Evolutionary conservation across 179 eudicot genomes (phyloP).

Genomic region (Camellia oleifera): DNA sequence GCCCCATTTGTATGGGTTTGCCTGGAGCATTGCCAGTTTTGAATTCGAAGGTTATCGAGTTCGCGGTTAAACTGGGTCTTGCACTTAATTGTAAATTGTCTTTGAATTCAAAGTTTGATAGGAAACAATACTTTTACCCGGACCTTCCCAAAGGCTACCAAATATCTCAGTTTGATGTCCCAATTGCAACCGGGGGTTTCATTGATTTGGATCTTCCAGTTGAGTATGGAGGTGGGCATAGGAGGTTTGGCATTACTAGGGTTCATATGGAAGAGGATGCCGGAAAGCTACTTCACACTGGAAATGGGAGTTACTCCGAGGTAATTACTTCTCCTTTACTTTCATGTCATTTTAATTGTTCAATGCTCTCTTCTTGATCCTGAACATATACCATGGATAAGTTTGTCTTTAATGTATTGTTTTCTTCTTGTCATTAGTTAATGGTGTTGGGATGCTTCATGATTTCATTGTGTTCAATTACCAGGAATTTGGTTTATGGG

Average conservation of each 20-base stretch:
- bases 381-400: not conserved
- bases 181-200: slow-evolving; percentile 76
- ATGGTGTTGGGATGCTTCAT: not conserved
- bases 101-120: slow-evolving; percentile 77
- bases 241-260: slow-evolving; percentile 84
- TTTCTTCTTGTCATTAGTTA: not conserved
- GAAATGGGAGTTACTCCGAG: slow-evolving; percentile 76
- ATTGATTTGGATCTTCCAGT: slow-evolving; percentile 87
- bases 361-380: not conserved
- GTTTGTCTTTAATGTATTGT: not conserved
- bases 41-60: slow-evolving; percentile 82
- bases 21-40: slow-evolving; percentile 94
- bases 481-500: not conserved
- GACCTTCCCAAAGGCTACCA: slow-evolving; percentile 97
- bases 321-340: slow-evolving; percentile 29
- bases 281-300: slow-evolving; percentile 83
- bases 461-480: not conserved
- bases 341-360: not conserved
- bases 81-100: slow-evolving; percentile 81
- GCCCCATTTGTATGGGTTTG: slow-evolving; percentile 94
- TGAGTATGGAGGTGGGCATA: slow-evolving; percentile 93
- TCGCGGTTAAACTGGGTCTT: slow-evolving; percentile 82
- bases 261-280: slow-evolving; percentile 99
- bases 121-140: slow-evolving; percentile 96
- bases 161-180: slow-evolving; percentile 93